These are phyloP conservation scores for Zygotorulaspora sp. DNA, from an alignment of 805 yeast genomes.

Conservation along the genomic window DNA sequence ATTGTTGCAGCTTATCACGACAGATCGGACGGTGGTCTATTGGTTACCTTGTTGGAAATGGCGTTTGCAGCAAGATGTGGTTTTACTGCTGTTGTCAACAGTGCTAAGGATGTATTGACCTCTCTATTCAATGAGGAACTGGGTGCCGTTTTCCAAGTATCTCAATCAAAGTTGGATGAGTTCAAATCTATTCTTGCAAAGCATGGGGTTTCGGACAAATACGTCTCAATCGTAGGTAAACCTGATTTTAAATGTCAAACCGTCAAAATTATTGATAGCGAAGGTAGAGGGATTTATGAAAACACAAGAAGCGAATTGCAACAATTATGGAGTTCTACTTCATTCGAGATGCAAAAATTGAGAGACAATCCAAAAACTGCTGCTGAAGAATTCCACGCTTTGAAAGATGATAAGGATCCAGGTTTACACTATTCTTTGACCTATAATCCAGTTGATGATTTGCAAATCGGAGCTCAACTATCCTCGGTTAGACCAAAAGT, in stretches of 20 bases:
- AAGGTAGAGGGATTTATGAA: constrained; percentile 40
- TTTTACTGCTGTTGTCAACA: constrained; percentile 48
- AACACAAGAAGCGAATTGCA: constrained; percentile 68
- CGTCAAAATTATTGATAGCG: constrained; percentile 47
- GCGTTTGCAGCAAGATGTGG: constrained; percentile 95
- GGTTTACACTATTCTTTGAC: constrained; percentile 82
- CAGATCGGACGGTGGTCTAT: constrained; percentile 92
- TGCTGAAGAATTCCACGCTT: constrained; percentile 72
- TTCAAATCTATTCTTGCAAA: constrained; percentile 54
- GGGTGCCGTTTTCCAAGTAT: constrained; percentile 92
- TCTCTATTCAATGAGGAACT: constrained; percentile 86
- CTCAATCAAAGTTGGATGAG: constrained; percentile 45
- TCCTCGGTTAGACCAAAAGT: constrained; percentile 62
- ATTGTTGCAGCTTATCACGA: constrained; percentile 87
- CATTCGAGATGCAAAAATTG: constrained; percentile 81
- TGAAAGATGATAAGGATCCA: constrained; percentile 79
- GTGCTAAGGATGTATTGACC: constrained; percentile 41
- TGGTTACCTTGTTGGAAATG: constrained; percentile 86
- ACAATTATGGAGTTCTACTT: constrained; percentile 80
- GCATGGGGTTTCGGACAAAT: constrained; percentile 53
- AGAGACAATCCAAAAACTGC: constrained; percentile 94
- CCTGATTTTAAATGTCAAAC: constrained; percentile 53
- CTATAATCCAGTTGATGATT: constrained; percentile 52
- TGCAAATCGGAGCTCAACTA: constrained; percentile 35
- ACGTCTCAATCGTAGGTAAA: constrained; percentile 61